Conservation (phyloP, 2,329 filamentous ascomycete genomes). For the Dactylellina sp. region DNA sequence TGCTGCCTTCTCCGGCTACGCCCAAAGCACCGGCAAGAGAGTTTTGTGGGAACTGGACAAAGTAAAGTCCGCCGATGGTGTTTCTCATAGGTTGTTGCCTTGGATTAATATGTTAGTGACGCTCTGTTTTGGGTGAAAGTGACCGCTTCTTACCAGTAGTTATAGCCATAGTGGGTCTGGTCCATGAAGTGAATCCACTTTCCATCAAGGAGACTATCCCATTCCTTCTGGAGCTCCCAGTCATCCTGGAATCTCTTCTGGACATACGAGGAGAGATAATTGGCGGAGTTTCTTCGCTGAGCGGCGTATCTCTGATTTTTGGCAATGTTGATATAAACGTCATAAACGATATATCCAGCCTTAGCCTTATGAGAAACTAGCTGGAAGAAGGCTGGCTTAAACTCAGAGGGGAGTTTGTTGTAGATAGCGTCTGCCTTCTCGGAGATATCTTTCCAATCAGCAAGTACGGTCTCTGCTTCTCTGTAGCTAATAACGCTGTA, state of each 20-base stretch:
- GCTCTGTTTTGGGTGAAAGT: neutral
- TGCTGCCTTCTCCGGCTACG: conserved; percentile 73
- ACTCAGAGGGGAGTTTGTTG: conserved; percentile 67
- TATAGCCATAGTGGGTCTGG: conserved; percentile 67
- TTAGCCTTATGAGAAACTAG: conserved; percentile 72
- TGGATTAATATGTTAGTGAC: conserved; percentile 67
- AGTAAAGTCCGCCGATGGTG: conserved; percentile 72
- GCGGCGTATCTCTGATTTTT: conserved; percentile 70
- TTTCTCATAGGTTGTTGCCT: conserved; percentile 82
- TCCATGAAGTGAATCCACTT: conserved; percentile 64
- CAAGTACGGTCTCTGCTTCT: conserved; percentile 71
- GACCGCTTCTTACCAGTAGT: conserved; percentile 63
- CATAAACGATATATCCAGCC: conserved; percentile 70
- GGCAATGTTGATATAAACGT: conserved; percentile 68
- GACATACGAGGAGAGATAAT: conserved; percentile 69
- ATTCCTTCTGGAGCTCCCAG: conserved; percentile 69
- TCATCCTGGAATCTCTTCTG: conserved; percentile 71
- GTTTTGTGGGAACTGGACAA: conserved; percentile 71
- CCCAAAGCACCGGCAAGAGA: conserved; percentile 74
- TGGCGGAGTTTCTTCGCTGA: conserved; percentile 71
- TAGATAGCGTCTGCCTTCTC: conserved; percentile 70
- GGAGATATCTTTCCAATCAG: conserved; percentile 69
- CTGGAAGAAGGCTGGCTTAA: conserved; percentile 73
- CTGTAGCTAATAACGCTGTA: conserved; percentile 75
- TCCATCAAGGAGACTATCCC: conserved; percentile 71